Conservation (phyloP, 1,284 basidiomycete genomes). For the Tilletiopsis washingtonensis region DNA sequence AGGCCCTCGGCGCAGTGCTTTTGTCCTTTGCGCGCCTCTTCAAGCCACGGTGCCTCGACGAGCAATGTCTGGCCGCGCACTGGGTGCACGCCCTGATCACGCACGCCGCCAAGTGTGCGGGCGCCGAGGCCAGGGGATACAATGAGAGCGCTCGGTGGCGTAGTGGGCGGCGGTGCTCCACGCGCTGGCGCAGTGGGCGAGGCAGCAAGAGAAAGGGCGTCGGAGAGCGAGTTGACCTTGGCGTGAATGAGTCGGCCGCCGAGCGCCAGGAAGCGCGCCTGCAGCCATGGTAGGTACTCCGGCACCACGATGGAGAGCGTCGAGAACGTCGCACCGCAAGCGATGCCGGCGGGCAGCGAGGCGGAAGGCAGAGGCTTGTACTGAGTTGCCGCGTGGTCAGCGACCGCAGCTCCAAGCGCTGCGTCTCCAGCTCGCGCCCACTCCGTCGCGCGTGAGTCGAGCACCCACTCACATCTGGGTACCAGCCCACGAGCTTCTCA, state of each 20-base stretch:
- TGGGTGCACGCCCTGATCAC: conserved; percentile 17
- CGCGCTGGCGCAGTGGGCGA: background rate
- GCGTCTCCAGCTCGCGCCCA: no score
- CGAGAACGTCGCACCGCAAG: conserved; percentile 20
- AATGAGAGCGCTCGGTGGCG: conserved; percentile 15
- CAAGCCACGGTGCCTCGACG: conserved; percentile 29
- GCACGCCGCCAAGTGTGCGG: conserved; percentile 13
- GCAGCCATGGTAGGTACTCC: conserved; percentile 25
- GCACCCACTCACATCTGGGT: conserved; percentile 22
- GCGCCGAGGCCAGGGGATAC: conserved; percentile 29
- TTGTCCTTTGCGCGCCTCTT: no score
- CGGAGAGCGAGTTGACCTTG: conserved; percentile 4
- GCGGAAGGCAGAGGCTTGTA: conserved; percentile 9
- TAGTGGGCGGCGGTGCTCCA: no score
- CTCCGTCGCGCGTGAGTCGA: background rate
- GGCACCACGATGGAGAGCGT: conserved; percentile 35
- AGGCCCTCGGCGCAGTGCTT: conserved; percentile 11
- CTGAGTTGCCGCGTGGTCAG: no score
- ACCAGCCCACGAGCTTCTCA: conserved; percentile 18
- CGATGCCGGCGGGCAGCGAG: conserved; percentile 7
- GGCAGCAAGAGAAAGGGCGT: conserved; percentile 4
- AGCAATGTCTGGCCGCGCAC: conserved; percentile 36
- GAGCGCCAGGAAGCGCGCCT: conserved; percentile 16
- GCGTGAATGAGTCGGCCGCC: conserved; percentile 18
- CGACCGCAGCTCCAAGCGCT: no score